Conservation (phyloP, 2,329 filamentous ascomycete species). For the Leptographium galeiforme region DNA sequence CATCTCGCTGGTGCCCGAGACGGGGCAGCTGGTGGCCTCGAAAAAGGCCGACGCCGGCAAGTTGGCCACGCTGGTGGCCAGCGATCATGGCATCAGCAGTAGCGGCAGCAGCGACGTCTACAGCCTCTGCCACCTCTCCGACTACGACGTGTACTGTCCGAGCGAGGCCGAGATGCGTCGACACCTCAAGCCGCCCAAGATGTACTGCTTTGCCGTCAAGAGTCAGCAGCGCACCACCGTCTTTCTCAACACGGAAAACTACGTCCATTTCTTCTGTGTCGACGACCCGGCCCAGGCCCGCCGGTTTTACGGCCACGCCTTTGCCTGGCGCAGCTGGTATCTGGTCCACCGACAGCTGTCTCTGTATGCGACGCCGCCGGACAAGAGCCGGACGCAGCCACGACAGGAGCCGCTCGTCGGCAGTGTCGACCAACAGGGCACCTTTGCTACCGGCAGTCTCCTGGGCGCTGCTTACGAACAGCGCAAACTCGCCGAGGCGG, state of each 20-base stretch:
- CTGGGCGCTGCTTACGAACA: slow-evolving; percentile 36
- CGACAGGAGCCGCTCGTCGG: slow-evolving; percentile 4
- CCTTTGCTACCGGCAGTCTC: slow-evolving; percentile 37
- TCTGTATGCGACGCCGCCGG: slow-evolving; percentile 8
- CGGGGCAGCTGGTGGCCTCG: slow-evolving; percentile 58
- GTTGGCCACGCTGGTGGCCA: slow-evolving; percentile 12
- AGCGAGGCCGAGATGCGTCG: slow-evolving; percentile 54
- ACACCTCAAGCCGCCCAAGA: slow-evolving; percentile 70
- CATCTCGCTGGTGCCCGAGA: slow-evolving; percentile 52
- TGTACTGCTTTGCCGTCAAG: slow-evolving; percentile 76
- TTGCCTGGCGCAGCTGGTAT: slow-evolving; percentile 86
- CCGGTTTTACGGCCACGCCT: slow-evolving; percentile 58
- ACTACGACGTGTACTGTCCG: slow-evolving; percentile 83
- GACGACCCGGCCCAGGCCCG: slow-evolving; percentile 55
- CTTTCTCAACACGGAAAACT: slow-evolving; percentile 72
- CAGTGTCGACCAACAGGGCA: slow-evolving; percentile 12
- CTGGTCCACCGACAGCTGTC: slow-evolving; percentile 55
- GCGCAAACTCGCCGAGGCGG: slow-evolving; percentile 25
- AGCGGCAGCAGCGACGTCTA: slow-evolving; percentile 41
- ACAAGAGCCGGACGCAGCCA: neutral
- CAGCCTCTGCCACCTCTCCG: slow-evolving; percentile 71
- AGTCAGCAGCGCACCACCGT: slow-evolving; percentile 80
- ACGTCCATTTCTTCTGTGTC: slow-evolving; percentile 82
- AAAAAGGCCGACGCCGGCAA: slow-evolving; percentile 53
- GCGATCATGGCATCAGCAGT: neutral